Conservation (phyloP, 164 flowering plant genomes). For the Brasenia schreberi region DNA sequence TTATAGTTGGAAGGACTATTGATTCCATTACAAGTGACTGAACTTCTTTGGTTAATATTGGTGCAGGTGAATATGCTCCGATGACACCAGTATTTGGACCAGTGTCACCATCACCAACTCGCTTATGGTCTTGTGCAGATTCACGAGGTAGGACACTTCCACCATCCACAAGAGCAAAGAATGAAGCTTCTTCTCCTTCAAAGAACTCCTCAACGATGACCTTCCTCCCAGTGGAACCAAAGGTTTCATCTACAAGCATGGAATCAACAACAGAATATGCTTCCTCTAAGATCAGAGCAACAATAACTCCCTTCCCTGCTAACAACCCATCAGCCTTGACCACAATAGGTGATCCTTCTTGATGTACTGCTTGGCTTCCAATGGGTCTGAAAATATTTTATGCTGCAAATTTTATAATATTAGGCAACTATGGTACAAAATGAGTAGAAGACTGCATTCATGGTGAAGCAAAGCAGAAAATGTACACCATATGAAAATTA, state of each 20-base stretch:
- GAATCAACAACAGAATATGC: slow-evolving; percentile 86
- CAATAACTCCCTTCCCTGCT: slow-evolving; percentile 95
- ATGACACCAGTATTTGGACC: slow-evolving; percentile 99
- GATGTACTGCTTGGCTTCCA: slow-evolving; percentile 69
- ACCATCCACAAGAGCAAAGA: slow-evolving; percentile 97
- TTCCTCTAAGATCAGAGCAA: slow-evolving; percentile 81
- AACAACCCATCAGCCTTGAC: slow-evolving; percentile 93
- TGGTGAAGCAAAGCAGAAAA: neutral
- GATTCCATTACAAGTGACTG: slow-evolving; percentile 66
- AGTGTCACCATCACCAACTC: slow-evolving; percentile 94
- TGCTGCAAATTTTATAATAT: slow-evolving; percentile 39
- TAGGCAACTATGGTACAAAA: neutral
- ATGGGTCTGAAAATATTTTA: slow-evolving; percentile 62
- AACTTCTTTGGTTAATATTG: slow-evolving; percentile 67
- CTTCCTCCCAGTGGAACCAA: slow-evolving; percentile 76
- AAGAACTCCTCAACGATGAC: slow-evolving; percentile 83
- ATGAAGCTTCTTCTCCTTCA: slow-evolving; percentile 97
- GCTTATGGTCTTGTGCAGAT: slow-evolving; percentile 96
- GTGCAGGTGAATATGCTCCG: slow-evolving; percentile 99
- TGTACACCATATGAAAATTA: neutral
- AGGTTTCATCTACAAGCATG: slow-evolving; percentile 63
- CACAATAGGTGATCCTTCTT: slow-evolving; percentile 88
- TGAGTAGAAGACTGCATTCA: too few species aligned
- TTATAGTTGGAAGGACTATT: slow-evolving; percentile 79
- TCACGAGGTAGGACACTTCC: slow-evolving; percentile 82